Evolutionary conservation across 768 basidiomycete genomes (phyloP).

Genomic region (Suillus placidus): DNA sequence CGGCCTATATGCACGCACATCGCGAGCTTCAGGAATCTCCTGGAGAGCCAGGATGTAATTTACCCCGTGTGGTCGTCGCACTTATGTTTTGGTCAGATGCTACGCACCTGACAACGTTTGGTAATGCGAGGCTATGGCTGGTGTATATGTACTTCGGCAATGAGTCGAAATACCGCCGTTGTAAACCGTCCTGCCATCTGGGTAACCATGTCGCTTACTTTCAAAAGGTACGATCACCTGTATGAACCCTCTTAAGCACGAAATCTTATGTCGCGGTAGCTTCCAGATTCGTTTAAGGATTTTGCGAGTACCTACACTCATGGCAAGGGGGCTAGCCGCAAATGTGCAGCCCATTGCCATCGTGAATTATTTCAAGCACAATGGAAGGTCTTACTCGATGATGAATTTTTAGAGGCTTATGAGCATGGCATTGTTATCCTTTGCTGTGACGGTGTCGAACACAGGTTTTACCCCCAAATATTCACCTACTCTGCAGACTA

Average conservation of each 20-base stretch:
- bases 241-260: too few species aligned
- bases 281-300: conserved; percentile 19
- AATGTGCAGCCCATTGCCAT: conserved; percentile 16
- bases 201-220: conserved; percentile 17
- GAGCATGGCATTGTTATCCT: too few species aligned
- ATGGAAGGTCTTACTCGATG: too few species aligned
- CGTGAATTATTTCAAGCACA: too few species aligned
- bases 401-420: too few species aligned
- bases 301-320: not conserved
- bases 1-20: conserved; percentile 8
- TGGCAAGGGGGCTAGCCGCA: not conserved
- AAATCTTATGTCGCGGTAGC: too few species aligned
- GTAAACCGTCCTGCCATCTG: conserved; percentile 15
- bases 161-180: conserved; percentile 26
- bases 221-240: not conserved
- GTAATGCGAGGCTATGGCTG: conserved; percentile 26
- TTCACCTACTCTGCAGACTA: conserved; percentile 24
- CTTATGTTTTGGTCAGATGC: conserved; percentile 27
- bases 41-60: conserved; percentile 18
- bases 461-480: conserved; percentile 19
- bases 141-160: conserved; percentile 26
- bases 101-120: conserved; percentile 26
- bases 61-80: conserved; percentile 15
- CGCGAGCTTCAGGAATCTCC: conserved; percentile 21
- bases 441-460: conserved; percentile 17